These are phyloP conservation scores for California macrophylla DNA, from an alignment of 441 rosid species.

Conservation along the genomic window DNA sequence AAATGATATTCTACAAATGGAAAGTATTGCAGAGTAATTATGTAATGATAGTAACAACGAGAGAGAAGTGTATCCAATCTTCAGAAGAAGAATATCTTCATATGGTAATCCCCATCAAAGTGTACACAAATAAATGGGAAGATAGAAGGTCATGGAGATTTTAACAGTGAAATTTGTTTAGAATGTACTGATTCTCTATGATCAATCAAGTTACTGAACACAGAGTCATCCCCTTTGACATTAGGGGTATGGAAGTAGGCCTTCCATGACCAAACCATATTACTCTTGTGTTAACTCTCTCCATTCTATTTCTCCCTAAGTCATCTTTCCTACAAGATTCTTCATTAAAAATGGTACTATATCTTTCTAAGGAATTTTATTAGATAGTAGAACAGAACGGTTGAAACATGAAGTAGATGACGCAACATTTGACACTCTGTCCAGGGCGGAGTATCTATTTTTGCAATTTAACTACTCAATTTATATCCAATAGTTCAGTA, in stretches of 20 bases:
- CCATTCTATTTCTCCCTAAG: background rate
- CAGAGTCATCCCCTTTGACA: background rate
- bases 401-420: background rate
- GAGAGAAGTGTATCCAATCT: background rate
- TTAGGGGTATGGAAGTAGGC: background rate
- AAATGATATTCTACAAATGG: background rate
- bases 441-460: background rate
- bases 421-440: background rate
- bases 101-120: background rate
- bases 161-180: background rate
- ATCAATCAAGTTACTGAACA: background rate
- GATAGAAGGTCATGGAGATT: background rate
- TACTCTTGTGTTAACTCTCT: background rate
- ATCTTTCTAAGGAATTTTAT: background rate
- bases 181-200: background rate
- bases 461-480: background rate
- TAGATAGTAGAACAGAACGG: background rate
- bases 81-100: background rate
- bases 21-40: background rate
- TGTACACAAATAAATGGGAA: background rate
- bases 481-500: background rate
- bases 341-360: background rate
- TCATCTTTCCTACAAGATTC: background rate
- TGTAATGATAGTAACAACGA: background rate
- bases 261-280: background rate